These are phyloP conservation scores for Colletotrichum echinochloae DNA, from an alignment of 2,329 filamentous ascomycete genomes.

Conservation along the genomic window DNA sequence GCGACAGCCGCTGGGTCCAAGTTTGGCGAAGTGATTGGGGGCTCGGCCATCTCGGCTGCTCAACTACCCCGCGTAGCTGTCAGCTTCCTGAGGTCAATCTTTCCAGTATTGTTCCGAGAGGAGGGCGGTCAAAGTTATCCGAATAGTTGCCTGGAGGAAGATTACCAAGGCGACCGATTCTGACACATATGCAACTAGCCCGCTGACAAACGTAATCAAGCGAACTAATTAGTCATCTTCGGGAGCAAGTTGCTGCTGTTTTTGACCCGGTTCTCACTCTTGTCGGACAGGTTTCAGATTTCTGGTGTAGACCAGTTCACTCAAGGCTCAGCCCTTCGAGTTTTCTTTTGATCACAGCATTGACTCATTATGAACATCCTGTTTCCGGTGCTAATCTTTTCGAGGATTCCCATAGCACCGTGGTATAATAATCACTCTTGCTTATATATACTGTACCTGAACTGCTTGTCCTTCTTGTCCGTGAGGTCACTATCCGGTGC, in stretches of 20 bases:
- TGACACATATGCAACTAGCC: background rate
- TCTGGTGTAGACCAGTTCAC: background rate
- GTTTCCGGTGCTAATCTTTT: background rate
- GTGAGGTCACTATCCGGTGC: conserved; percentile 48
- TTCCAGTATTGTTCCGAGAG: fast-evolving
- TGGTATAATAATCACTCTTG: background rate
- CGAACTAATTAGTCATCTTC: background rate
- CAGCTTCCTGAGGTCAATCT: too few relatives aligned
- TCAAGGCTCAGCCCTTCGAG: background rate
- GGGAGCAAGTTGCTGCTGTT: fast-evolving
- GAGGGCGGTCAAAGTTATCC: background rate
- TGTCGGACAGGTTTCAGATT: background rate
- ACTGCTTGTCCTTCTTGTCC: conserved; percentile 50
- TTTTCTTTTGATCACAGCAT: background rate
- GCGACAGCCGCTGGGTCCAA: conserved; percentile 36
- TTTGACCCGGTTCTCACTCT: background rate
- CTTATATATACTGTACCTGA: conserved; percentile 49
- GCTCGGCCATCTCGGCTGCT: background rate
- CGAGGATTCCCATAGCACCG: background rate
- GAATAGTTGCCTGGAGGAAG: background rate
- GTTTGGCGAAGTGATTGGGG: too few relatives aligned
- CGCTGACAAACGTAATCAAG: background rate
- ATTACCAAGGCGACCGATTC: background rate
- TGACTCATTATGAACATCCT: background rate
- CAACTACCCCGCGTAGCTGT: too few relatives aligned